These are phyloP conservation scores for Mucor sp. DNA, from an alignment of 371 early-diverging fungal species.

Conservation along the genomic window DNA sequence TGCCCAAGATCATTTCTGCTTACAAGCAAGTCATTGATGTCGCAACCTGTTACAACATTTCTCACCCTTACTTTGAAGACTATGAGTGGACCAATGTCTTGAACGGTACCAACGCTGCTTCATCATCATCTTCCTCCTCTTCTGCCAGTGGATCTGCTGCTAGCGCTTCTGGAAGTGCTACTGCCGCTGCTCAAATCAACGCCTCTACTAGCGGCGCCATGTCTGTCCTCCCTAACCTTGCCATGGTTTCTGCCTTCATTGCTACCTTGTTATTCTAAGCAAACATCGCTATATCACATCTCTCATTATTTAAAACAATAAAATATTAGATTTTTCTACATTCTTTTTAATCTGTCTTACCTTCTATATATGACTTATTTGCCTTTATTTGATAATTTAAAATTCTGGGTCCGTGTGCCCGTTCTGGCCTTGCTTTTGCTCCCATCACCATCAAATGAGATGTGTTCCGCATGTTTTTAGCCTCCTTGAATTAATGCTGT, in stretches of 20 bases:
- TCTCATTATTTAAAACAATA: not conserved
- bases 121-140: not conserved
- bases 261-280: not conserved
- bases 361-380: not conserved
- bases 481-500: not conserved
- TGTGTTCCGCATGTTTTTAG: not conserved
- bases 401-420: not conserved
- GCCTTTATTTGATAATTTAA: not conserved
- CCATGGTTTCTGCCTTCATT: not conserved
- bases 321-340: not conserved
- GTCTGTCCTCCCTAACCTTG: not conserved
- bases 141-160: conserved; percentile 12
- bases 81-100: conserved; percentile 21
- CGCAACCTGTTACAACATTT: conserved; percentile 53
- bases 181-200: not conserved
- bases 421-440: not conserved
- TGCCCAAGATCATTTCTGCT: conserved; percentile 37
- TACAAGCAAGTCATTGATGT: conserved; percentile 49
- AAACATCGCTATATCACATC: not conserved
- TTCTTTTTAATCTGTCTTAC: not conserved
- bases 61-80: conserved; percentile 50
- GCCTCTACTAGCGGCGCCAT: not conserved
- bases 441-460: not conserved
- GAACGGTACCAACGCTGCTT: conserved; percentile 4
- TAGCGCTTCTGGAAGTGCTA: not conserved